These are phyloP conservation scores for Didymella lethalis DNA, from an alignment of 2,329 filamentous ascomycete species.

Conservation along the genomic window DNA sequence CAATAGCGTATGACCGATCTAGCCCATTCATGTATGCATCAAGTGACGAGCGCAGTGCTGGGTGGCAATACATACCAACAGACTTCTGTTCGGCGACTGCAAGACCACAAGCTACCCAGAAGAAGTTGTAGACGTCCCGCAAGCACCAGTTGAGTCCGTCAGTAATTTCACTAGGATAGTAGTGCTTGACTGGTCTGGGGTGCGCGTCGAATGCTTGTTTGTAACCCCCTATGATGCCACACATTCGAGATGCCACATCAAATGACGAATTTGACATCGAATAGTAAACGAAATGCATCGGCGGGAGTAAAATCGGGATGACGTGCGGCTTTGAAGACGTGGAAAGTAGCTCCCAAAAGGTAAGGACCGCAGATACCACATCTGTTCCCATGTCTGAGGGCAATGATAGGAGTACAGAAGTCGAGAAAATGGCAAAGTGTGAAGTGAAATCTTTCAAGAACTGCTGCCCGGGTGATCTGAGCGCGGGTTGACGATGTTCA, in stretches of 20 bases:
- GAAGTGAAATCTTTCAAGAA: conserved; percentile 43
- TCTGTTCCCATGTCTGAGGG: conserved; percentile 40
- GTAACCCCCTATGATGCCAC: conserved; percentile 73
- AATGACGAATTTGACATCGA: conserved; percentile 72
- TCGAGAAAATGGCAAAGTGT: conserved; percentile 45
- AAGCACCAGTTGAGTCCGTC: conserved; percentile 81
- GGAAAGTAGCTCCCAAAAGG: conserved; percentile 73
- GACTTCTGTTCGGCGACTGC: conserved; percentile 68
- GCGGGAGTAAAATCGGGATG: conserved; percentile 73
- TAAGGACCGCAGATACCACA: conserved; percentile 63
- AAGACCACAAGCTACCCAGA: conserved; percentile 80
- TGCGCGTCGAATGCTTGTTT: conserved; percentile 76
- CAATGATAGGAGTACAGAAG: conserved; percentile 42
- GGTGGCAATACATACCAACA: conserved; percentile 61
- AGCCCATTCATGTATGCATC: conserved; percentile 53
- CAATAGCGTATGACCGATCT: conserved; percentile 51
- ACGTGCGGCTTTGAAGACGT: conserved; percentile 36
- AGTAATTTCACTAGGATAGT: conserved; percentile 42
- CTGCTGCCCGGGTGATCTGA: conserved; percentile 52
- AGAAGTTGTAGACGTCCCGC: conserved; percentile 84
- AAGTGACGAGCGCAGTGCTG: conserved; percentile 55
- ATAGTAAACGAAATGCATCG: conserved; percentile 72
- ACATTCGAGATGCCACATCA: conserved; percentile 72
- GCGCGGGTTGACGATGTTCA: conserved; percentile 15
- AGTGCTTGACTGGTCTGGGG: conserved; percentile 54